phyloP scores from a whole-genome alignment of 1,139 yeast genomes.

The Fermentozyma sake region DNA sequence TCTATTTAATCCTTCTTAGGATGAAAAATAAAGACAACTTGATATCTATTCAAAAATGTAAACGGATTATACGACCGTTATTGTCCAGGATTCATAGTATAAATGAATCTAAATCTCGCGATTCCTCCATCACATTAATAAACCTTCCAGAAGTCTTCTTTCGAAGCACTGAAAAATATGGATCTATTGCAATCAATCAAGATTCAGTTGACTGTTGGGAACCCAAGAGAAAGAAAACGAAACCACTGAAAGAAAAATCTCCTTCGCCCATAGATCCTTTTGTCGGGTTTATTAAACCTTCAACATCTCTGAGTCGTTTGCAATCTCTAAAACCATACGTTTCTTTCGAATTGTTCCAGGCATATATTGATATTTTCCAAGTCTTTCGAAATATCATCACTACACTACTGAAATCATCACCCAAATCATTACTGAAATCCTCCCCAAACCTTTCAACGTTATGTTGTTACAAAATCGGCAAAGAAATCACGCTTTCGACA shows the following conservation, averaged over 20 bases:
- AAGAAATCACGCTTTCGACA: constrained; percentile 29
- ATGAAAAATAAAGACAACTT: too few species aligned
- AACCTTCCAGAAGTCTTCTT: too few species aligned
- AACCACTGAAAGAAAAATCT: too few species aligned
- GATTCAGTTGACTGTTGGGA: too few species aligned
- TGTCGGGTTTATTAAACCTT: constrained; percentile 14
- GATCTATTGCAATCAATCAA: too few species aligned
- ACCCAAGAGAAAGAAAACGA: too few species aligned
- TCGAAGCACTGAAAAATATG: too few species aligned
- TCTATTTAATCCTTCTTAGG: too few species aligned
- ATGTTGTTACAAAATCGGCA: constrained; percentile 31
- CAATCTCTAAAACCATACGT: constrained; percentile 21
- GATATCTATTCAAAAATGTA: too few species aligned
- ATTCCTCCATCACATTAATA: too few species aligned
- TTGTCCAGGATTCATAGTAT: constrained; percentile 33
- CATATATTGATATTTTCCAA: constrained; percentile 27
- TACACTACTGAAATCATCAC: constrained; percentile 9
- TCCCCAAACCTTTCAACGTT: constrained; percentile 19
- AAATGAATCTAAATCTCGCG: constrained; percentile 23
- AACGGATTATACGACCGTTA: constrained; percentile 34
- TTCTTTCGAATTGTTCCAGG: constrained; percentile 21
- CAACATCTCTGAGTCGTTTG: constrained; percentile 22
- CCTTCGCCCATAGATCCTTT: too few species aligned
- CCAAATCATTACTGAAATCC: constrained; percentile 1
- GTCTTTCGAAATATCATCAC: constrained; percentile 23